A percentile compares a stretch with the other conserved stretches of the same genome.
phyloP scores from a whole-genome alignment of 129 eudicot species.

The Smallanthus sonchifolius region DNA sequence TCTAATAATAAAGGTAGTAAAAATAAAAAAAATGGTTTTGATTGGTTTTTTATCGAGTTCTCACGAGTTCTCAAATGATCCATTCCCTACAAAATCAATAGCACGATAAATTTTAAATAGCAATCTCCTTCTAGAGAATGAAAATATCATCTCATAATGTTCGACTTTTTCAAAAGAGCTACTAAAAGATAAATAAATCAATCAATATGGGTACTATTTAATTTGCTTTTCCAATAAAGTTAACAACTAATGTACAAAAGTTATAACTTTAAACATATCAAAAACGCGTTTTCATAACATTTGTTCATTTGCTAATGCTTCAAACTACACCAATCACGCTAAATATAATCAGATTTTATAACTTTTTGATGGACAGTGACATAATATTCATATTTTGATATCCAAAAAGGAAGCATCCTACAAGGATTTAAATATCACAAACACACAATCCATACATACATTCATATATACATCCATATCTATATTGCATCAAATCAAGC shows the following conservation, averaged over 20 bases:
- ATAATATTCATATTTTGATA: conserved; percentile 7
- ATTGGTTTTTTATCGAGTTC: too few species aligned
- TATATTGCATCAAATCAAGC: neutral
- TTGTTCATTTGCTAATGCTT: conserved; percentile 9
- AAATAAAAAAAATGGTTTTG: too few species aligned
- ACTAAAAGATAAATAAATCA: neutral
- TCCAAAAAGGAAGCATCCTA: conserved; percentile 14
- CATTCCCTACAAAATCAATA: too few species aligned
- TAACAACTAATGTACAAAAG: neutral
- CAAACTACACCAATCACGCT: conserved; percentile 13
- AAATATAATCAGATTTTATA: conserved; percentile 3
- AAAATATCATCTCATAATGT: neutral
- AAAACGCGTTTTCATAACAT: conserved; percentile 20
- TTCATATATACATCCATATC: neutral
- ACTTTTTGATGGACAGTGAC: conserved; percentile 20
- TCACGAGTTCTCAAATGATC: too few species aligned
- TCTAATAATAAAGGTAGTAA: too few species aligned
- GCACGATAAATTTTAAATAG: neutral
- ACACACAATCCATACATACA: conserved; percentile 1
- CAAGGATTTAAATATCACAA: neutral
- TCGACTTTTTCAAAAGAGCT: neutral
- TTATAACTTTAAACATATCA: neutral
- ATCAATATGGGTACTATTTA: neutral
- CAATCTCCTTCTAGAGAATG: neutral
- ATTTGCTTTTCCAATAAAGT: neutral